Evolutionary conservation across 23 red algal genomes (phyloP).

Genomic region (Agarophyton chilense): DNA sequence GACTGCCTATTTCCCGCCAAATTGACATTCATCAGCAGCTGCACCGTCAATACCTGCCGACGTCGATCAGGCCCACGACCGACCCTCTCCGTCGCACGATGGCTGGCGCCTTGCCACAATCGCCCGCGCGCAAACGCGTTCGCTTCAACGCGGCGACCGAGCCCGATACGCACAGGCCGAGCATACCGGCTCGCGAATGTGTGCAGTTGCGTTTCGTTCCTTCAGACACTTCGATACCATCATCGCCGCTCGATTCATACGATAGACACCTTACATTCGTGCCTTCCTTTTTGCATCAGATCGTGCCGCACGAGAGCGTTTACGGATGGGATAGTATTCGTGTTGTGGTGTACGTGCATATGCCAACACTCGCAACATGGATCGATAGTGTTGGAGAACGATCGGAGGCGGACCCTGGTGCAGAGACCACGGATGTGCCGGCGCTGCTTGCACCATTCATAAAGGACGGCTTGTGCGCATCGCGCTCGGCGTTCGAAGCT

Average conservation of each 20-base stretch:
- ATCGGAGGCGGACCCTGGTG: conserved; percentile 12
- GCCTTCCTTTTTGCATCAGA: conserved; percentile 67
- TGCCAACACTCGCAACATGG: conserved; percentile 34
- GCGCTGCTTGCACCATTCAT: conserved; percentile 56
- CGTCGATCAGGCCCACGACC: background rate
- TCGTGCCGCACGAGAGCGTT: conserved; percentile 48
- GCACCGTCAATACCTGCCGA: background rate
- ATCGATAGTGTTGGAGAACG: conserved; percentile 30
- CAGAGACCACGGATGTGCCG: conserved; percentile 51
- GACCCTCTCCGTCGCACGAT: background rate
- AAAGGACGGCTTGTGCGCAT: conserved; percentile 26
- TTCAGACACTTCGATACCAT: background rate
- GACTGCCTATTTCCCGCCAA: conserved; percentile 10
- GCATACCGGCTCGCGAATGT: conserved; percentile 5
- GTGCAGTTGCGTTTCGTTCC: conserved; percentile 48
- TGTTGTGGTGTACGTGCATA: conserved; percentile 45
- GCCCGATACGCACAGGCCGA: background rate
- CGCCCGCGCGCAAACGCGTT: conserved; percentile 54
- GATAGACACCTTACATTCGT: background rate
- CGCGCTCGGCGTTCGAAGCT: conserved; percentile 4
- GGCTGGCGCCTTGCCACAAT: background rate
- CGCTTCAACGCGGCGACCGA: conserved; percentile 23
- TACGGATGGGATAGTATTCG: conserved; percentile 34
- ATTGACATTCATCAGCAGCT: background rate
- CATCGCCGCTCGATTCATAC: background rate